Evolutionary conservation across 1,139 yeast genomes (phyloP).

Genomic region (Saccharomyces hybrid): DNA sequence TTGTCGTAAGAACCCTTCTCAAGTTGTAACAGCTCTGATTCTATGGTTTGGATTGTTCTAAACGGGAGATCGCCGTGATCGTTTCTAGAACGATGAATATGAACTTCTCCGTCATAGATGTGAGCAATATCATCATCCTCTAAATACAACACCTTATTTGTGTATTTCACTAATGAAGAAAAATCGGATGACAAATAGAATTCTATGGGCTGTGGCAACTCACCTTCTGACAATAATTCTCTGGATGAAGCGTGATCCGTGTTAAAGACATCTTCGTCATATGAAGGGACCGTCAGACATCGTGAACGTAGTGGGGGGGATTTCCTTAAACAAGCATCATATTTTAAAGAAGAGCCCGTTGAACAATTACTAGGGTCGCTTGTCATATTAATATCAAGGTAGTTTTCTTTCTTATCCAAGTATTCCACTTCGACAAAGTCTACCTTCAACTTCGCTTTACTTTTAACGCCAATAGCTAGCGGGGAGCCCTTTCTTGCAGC

Average conservation of each 20-base stretch:
- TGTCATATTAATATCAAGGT: constrained; percentile 31
- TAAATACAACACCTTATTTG: constrained; percentile 88
- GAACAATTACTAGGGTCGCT: constrained; percentile 4
- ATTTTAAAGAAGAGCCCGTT: background rate
- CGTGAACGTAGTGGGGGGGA: constrained; percentile 10
- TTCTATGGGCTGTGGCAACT: constrained; percentile 88
- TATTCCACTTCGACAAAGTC: constrained; percentile 98
- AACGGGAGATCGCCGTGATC: constrained; percentile 86
- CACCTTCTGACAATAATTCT: constrained; percentile 86
- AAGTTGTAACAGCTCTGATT: constrained; percentile 92
- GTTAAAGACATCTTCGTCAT: constrained; percentile 28
- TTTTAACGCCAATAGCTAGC: constrained; percentile 90
- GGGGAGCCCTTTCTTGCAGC: constrained; percentile 99
- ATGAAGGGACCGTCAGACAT: constrained; percentile 28
- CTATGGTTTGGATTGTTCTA: constrained; percentile 92
- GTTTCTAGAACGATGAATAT: constrained; percentile 91
- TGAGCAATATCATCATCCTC: constrained; percentile 99
- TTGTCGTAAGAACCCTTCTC: constrained; percentile 96
- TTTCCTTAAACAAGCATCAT: constrained; percentile 5
- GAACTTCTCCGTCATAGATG: constrained; percentile 95
- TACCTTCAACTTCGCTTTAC: constrained; percentile 87
- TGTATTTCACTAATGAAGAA: constrained; percentile 91
- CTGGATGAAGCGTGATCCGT: constrained; percentile 86
- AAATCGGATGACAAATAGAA: constrained; percentile 96
- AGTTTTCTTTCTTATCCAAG: constrained; percentile 48